These are phyloP conservation scores for Sarcodon sp. DNA, from an alignment of 768 basidiomycete species.

Conservation along the genomic window DNA sequence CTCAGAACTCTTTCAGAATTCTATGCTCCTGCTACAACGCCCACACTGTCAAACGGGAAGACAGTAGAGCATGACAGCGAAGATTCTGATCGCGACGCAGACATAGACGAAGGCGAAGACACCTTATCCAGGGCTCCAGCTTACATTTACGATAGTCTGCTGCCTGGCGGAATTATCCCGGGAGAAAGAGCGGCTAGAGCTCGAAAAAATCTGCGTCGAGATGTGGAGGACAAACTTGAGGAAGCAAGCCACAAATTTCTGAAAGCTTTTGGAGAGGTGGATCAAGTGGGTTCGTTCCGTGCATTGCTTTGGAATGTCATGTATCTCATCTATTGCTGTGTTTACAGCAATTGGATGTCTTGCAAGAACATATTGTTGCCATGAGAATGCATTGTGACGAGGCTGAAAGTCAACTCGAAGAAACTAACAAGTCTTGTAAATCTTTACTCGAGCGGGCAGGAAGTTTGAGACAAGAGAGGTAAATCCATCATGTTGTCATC, in stretches of 20 bases:
- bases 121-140: slow-evolving; percentile 2
- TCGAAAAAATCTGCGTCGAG: slow-evolving; percentile 67
- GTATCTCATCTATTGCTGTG: background rate
- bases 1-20: slow-evolving; percentile 72
- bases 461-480: slow-evolving; percentile 65
- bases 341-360: slow-evolving; percentile 65
- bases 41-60: slow-evolving; percentile 14
- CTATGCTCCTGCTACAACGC: slow-evolving; percentile 29
- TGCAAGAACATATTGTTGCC: slow-evolving; percentile 63
- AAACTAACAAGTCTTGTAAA: slow-evolving; percentile 68
- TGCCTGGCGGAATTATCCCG: slow-evolving; percentile 24
- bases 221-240: slow-evolving; percentile 75
- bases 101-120: slow-evolving; percentile 13
- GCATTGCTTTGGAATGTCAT: background rate
- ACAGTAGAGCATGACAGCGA: slow-evolving; percentile 17
- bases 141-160: slow-evolving; percentile 7
- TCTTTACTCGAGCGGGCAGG: slow-evolving; percentile 75
- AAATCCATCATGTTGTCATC: slow-evolving; percentile 5
- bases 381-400: slow-evolving; percentile 81
- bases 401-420: slow-evolving; percentile 62
- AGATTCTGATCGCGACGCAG: slow-evolving; percentile 21
- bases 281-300: slow-evolving; percentile 51
- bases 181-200: slow-evolving; percentile 63
- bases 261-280: slow-evolving; percentile 76
- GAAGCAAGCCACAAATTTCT: slow-evolving; percentile 78